Base-by-base conservation (phyloP, 768 basidiomycete genomes). In the Suillus sp. region DNA sequence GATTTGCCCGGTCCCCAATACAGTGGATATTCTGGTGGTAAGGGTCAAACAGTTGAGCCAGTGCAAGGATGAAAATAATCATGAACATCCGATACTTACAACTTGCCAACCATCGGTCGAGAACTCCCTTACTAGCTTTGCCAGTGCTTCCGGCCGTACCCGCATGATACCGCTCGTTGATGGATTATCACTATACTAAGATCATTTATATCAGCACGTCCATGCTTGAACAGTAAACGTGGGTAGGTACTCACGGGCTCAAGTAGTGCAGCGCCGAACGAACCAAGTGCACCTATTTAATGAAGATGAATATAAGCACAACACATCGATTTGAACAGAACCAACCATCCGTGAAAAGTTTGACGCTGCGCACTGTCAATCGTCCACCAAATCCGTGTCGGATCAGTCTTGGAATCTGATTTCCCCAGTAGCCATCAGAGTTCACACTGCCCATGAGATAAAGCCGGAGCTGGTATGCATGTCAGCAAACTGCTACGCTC, bases 1-100 rank as follows among this genome's bases (percentile, higher is more conserved):
- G 82, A 70, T 96, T 97, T 37, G 94, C 95, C 50, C 87, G 86
- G 70, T 99, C 96, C 2, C 93, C 93, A 11, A 93, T 94, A 62
- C 90, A 91, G 67, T 95, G 93, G 18, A 94, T 86, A 65, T 94
- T 95, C 95, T 97, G 62, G n/a, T 6, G 11, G 7, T 50, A 47
- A 38, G n/a, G 2, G 22, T 7, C 16, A 8, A 7, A 30, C 45
- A 34, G 22, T 50, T 5, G n/a, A 25, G 43, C 30, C 5, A 14
- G 22, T 35, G 18, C 9, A 40, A n/a, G 27, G 37, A 50, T 40
- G 30, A 14, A 38, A 47, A 54, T 22, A 1, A 20, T 34, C 18
- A 30, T 25, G 37, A 30, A 22, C 16, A 48, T 25, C 2, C 22
- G 50, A 35, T 32, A 78, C 90, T 65, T 70, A 96, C 95, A 61